Evolutionary conservation across 2,329 filamentous ascomycete genomes (phyloP), one percentile per base, ranked within the genome.

Genomic region (Pestalotiopsis sp.): DNA sequence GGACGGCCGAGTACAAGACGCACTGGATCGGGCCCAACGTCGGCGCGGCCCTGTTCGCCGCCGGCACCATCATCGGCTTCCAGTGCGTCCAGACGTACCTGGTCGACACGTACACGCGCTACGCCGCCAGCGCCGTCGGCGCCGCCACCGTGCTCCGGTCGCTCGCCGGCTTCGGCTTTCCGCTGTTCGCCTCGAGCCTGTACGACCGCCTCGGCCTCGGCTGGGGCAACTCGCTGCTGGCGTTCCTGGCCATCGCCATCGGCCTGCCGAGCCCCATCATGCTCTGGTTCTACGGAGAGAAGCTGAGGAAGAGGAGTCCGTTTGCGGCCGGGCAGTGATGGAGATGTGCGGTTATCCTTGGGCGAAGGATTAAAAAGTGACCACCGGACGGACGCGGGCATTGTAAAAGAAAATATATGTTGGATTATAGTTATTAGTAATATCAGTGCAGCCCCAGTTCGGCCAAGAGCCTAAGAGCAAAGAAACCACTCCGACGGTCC

Each of bases 151-250:
- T 86, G 3, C 74, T 85, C 49, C 79, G 84, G 3, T 84, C 80
- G 38, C 73, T 88, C 12, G 84, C 84, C 3, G 85, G 84, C 1
- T 86, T 87, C 31, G 83, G 82, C 7, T 82, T 88, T 64, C 86
- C 86, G 12, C 78, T 88, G 1, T 86, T 87, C 49, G 85, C 83
- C 0, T 82, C 84, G 1, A 70, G 69, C 12, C 79, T 88, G 79
- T 88, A 86, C 71, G 71, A 72, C 2, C 70, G 71, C 1, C 74
- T 84, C 11, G 80, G 81, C 4, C 74, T 80, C 74, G 89, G 75
- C 72, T 91, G 73, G 88, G 84, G 69, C 2, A 83, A 82, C 70
- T 82, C 79, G 13, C 69, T 83, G 4, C 72, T 84, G 41, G 82
- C 78, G 0, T 85, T 89, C 66, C 77, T 89, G 27, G 85, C 83